Percentiles rank a stretch among this genome's conserved stretches.
phyloP scores from a whole-genome alignment of 1,284 basidiomycete species.

The Trichosporon coremiiforme region DNA sequence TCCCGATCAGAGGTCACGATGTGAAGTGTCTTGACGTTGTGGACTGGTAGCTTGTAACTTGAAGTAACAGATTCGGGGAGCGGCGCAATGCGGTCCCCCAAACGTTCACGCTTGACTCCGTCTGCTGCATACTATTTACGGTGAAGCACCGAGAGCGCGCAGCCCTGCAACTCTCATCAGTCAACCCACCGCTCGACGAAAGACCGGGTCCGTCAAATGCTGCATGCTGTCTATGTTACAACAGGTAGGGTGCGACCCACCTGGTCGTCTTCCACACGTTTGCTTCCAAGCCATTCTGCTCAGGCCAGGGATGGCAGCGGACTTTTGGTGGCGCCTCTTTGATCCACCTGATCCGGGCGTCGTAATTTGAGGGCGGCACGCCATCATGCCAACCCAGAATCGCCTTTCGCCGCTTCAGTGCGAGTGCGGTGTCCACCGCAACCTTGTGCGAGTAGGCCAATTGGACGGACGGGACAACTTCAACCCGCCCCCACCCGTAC shows the following conservation, averaged over 20 bases:
- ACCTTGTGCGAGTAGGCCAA: slow-evolving; percentile 52
- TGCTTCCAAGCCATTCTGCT: slow-evolving; percentile 49
- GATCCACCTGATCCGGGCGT: slow-evolving; percentile 35
- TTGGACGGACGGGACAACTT: slow-evolving; percentile 55
- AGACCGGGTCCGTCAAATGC: no score
- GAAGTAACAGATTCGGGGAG: no score
- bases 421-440: slow-evolving; percentile 40
- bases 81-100: no score
- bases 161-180: no score
- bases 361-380: slow-evolving; percentile 40
- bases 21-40: no score
- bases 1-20: no score
- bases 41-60: no score
- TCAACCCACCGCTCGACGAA: no score
- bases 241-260: slow-evolving; percentile 51
- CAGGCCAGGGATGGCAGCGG: slow-evolving; percentile 57
- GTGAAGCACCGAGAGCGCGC: no score
- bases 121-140: no score
- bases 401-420: slow-evolving; percentile 36
- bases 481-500: slow-evolving; percentile 45
- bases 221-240: slow-evolving; percentile 19
- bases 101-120: no score
- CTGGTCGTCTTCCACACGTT: slow-evolving; percentile 55
- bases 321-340: slow-evolving; percentile 49
- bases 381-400: slow-evolving; percentile 48